Evolutionary conservation across 2,329 filamentous ascomycete species (phyloP).

Genomic region (Colletotrichum plurivorum): DNA sequence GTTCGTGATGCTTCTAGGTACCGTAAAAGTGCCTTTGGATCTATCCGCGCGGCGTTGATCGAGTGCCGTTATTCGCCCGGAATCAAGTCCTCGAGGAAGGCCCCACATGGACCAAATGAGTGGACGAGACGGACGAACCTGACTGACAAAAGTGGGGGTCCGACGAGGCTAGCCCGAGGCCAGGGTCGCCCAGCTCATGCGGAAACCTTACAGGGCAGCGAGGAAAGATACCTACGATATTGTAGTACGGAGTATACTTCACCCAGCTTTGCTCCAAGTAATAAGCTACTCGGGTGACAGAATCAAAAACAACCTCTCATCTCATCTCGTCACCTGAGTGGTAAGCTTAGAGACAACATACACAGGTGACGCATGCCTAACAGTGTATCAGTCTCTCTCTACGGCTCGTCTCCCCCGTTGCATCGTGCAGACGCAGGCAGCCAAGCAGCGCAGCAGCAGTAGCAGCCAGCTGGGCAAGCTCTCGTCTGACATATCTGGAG

Average conservation of each 20-base stretch:
- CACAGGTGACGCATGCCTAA: neutral
- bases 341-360: too few relatives aligned
- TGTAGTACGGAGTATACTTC: too few relatives aligned
- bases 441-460: neutral
- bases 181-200: too few relatives aligned
- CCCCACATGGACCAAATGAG: neutral
- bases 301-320: too few relatives aligned
- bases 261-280: too few relatives aligned
- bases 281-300: too few relatives aligned
- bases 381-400: neutral
- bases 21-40: too few relatives aligned
- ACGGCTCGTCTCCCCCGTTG: constrained; percentile 1
- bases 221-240: too few relatives aligned
- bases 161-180: neutral
- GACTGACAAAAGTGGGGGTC: neutral
- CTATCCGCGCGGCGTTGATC: too few relatives aligned
- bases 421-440: constrained; percentile 5
- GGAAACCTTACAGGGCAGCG: too few relatives aligned
- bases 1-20: too few relatives aligned
- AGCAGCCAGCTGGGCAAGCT: neutral
- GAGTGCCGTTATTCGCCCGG: constrained; percentile 2
- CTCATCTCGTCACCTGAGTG: too few relatives aligned
- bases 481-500: neutral
- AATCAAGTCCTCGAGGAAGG: neutral
- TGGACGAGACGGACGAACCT: neutral